Conservation (phyloP, 179 eudicot species). For the Drosera spatulata region DNA sequence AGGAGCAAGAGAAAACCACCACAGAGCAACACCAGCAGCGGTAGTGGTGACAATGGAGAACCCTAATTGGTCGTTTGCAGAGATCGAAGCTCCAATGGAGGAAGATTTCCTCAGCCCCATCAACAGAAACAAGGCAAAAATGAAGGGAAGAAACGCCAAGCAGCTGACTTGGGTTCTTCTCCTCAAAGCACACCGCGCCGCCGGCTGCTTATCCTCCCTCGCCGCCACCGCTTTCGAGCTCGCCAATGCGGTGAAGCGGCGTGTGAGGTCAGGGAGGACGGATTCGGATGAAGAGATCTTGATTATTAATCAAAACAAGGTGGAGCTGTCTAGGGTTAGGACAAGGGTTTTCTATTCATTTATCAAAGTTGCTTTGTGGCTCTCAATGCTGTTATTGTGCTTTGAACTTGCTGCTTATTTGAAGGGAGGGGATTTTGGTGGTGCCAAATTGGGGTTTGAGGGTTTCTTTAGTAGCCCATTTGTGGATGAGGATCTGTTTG, state of each 20-base stretch:
- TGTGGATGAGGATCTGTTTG: constrained; percentile 34
- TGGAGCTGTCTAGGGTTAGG: too few relatives aligned
- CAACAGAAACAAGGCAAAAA: constrained; percentile 18
- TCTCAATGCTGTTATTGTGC: constrained; percentile 34
- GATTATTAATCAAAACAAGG: too few relatives aligned
- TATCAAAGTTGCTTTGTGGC: constrained; percentile 30
- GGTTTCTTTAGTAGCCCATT: constrained; percentile 20
- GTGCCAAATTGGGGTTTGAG: constrained; percentile 31
- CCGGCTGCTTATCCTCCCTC: constrained; percentile 73
- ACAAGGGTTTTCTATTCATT: constrained; percentile 20
- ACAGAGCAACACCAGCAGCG: constrained; percentile 48
- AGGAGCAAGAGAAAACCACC: constrained; percentile 32
- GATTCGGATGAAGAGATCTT: constrained; percentile 21
- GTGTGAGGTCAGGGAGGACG: constrained; percentile 52
- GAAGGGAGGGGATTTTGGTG: constrained; percentile 56
- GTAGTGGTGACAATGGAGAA: constrained; percentile 81
- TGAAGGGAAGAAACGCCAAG: constrained; percentile 59
- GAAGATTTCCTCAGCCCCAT: constrained; percentile 23
- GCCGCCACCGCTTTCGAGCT: constrained; percentile 37
- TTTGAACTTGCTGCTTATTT: constrained; percentile 60
- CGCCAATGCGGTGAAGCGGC: constrained; percentile 57
- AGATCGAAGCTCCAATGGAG: constrained; percentile 41
- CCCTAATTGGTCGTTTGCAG: constrained; percentile 82
- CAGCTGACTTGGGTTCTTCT: constrained; percentile 98
- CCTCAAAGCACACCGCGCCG: constrained; percentile 79